Evolutionary conservation across 2,329 filamentous ascomycete genomes (phyloP), one percentile per base, ranked within the genome.

Genomic region (Apiospora koreana): DNA sequence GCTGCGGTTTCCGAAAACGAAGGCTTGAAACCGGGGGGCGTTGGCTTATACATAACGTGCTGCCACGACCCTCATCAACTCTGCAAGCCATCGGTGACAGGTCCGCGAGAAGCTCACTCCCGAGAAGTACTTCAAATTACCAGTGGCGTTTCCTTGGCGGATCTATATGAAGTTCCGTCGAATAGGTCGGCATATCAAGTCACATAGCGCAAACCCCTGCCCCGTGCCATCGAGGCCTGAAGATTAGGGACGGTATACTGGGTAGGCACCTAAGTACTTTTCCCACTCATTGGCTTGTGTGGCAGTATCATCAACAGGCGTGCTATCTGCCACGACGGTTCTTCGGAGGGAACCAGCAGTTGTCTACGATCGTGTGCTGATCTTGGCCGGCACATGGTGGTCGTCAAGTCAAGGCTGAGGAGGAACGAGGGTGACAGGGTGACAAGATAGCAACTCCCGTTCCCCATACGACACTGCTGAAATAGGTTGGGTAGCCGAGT

Each of bases 181-280:
- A 31, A 31, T 35, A 62, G 31, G 54, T 62, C 54, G 54, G 54
- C 54, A 62, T 62, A 62, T 62, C 54, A 62, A 38, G 31, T 62
- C 31, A 62, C 31, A 38, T n/a, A 23, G 54, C 18, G 54, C 54
- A 62, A 62, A 62, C 31, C 54, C 54, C 18, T 62, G 54, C 54
- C 31, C 54, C 14, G 28, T 62, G 18, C 54, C 21, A n/a, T 12
- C 54, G 18, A 38, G 31, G 31, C 54, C 54, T 12, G 54, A 9
- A 31, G 1, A 62, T 23, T 28, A 31, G 54, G 28, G 28, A n/a
- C 54, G 31, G 31, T 12, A 38, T 38, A 14, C 54, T 23, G 21
- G 54, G 31, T n/a, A 31, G 18, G 35, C n/a, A 62, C 31, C 18
- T 43, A 12, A 43, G 41, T 62, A 23, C 54, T 16, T 38, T 18